phyloP scores from a whole-genome alignment of 192 early-diverging fungal species.

The Phycomyces blakesleeanus region DNA sequence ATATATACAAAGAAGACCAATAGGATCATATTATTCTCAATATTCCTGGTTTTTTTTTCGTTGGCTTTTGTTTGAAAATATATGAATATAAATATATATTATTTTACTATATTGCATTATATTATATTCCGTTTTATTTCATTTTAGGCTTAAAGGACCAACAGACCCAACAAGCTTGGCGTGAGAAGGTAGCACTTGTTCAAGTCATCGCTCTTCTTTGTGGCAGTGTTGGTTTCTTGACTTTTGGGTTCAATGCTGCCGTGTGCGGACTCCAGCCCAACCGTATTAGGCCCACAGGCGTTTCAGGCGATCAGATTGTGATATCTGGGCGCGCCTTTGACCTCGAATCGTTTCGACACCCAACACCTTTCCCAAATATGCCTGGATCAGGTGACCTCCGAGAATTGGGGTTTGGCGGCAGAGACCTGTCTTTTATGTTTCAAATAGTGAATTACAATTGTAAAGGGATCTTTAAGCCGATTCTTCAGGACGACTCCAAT shows the following conservation, averaged over 20 bases:
- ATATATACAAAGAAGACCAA: too few species aligned
- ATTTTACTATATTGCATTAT: not conserved
- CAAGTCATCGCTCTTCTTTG: constrained; percentile 76
- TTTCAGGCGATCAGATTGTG: constrained; percentile 51
- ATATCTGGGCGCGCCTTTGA: constrained; percentile 64
- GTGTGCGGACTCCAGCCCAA: constrained; percentile 49
- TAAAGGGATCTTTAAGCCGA: constrained; percentile 49
- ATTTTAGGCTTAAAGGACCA: constrained; percentile 27
- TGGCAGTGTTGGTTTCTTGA: constrained; percentile 72
- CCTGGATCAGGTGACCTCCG: constrained; percentile 48
- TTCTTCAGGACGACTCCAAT: constrained; percentile 28
- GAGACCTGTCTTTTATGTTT: constrained; percentile 75
- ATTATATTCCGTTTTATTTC: too few species aligned
- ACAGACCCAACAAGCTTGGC: constrained; percentile 75
- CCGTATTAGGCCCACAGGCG: constrained; percentile 45
- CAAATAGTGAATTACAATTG: constrained; percentile 70
- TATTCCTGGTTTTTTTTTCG: not conserved
- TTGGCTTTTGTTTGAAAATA: not conserved
- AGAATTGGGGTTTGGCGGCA: constrained; percentile 59
- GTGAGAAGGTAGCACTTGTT: constrained; percentile 88
- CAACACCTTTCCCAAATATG: constrained; percentile 26
- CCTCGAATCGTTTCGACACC: constrained; percentile 56
- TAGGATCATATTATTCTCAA: too few species aligned
- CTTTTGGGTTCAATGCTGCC: constrained; percentile 76
- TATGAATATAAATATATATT: not conserved